Evolutionary conservation across 345 rosid species (phyloP).

Genomic region (Litchi chinensis): DNA sequence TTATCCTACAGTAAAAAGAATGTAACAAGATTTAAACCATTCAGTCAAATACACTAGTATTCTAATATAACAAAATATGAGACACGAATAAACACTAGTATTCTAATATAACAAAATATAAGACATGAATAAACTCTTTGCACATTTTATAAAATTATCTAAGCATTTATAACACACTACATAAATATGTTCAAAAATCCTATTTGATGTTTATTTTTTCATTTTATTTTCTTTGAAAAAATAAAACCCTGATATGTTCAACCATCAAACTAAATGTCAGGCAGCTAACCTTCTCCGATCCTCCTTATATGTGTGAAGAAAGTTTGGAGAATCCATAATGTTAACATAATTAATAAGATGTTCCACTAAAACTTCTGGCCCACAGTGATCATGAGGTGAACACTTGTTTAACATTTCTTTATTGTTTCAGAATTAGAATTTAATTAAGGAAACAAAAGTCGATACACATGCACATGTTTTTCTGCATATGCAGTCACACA

Average conservation of each 20-base stretch:
- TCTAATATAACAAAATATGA: not conserved
- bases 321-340: not conserved
- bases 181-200: not conserved
- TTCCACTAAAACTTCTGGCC: not conserved
- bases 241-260: not conserved
- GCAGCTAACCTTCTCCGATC: not conserved
- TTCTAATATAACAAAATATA: not conserved
- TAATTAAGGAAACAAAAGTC: not conserved
- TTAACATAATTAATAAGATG: not conserved
- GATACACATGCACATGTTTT: not conserved
- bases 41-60: not conserved
- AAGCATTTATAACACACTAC: not conserved
- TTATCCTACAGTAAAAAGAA: conserved; percentile 63
- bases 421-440: not conserved
- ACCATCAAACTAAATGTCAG: not conserved
- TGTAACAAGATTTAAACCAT: conserved; percentile 10
- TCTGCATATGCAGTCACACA: not conserved
- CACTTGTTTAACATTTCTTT: not conserved
- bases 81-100: too few species aligned
- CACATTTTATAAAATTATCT: not conserved
- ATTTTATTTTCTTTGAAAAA: too few species aligned
- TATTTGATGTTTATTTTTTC: not conserved
- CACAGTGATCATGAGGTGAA: not conserved
- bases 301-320: not conserved
- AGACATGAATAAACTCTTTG: not conserved